phyloP scores from a whole-genome alignment of 129 eudicot species.

The Centaurea solstitialis region DNA sequence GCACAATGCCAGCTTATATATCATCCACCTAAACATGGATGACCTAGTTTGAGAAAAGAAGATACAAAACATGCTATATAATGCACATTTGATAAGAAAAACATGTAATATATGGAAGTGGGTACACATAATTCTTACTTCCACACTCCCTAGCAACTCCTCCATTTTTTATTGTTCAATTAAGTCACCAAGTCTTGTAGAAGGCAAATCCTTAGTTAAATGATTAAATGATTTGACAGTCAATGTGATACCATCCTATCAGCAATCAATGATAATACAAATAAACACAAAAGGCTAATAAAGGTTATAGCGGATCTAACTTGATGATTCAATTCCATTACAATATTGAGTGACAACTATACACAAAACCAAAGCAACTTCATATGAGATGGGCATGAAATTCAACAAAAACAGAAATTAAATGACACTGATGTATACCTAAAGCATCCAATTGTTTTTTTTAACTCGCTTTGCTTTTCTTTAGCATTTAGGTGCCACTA shows the following conservation, averaged over 20 bases:
- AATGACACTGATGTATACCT: constrained; percentile 36
- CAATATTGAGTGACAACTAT: too few species aligned
- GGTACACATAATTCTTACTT: too few species aligned
- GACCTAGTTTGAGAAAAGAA: neutral
- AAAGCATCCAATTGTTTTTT: constrained; percentile 86
- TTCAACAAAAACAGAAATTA: too few species aligned
- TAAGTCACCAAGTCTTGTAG: constrained; percentile 28
- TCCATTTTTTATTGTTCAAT: constrained; percentile 62
- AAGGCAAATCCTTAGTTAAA: constrained; percentile 40
- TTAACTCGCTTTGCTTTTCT: too few species aligned
- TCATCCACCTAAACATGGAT: neutral
- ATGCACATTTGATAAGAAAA: neutral
- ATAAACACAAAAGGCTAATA: neutral
- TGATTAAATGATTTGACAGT: constrained; percentile 67
- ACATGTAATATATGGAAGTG: too few species aligned
- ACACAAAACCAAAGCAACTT: too few species aligned
- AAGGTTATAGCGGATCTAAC: neutral
- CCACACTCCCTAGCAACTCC: constrained; percentile 67
- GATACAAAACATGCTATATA: neutral
- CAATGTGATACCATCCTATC: constrained; percentile 66
- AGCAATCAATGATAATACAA: constrained; percentile 15
- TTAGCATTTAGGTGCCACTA: too few species aligned
- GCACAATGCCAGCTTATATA: neutral
- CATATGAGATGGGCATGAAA: too few species aligned
- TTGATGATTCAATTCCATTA: too few species aligned